Percentiles rank a stretch among this genome's conserved stretches.
These are phyloP conservation scores for Thielaviopsis musarum DNA, from an alignment of 2,329 filamentous ascomycete genomes.

Conservation along the genomic window DNA sequence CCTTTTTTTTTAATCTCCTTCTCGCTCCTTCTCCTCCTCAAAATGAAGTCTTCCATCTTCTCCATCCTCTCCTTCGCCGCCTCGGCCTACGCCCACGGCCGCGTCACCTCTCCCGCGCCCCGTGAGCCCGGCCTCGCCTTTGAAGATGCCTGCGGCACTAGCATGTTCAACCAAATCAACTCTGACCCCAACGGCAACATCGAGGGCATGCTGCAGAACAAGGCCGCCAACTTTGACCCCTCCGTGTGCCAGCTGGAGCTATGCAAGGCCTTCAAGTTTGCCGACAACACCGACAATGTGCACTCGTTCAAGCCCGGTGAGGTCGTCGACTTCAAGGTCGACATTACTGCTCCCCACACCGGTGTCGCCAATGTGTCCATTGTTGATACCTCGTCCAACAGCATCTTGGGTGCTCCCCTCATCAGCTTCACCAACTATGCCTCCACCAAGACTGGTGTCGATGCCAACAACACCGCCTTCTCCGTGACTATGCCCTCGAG, in stretches of 20 bases:
- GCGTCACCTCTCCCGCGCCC: conserved; percentile 25
- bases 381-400: conserved; percentile 34
- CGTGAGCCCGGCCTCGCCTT: conserved; percentile 27
- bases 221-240: conserved; percentile 14
- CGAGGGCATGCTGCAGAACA: conserved; percentile 20
- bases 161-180: conserved; percentile 20
- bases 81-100: conserved; percentile 26
- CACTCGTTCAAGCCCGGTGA: conserved; percentile 28
- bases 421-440: conserved; percentile 40
- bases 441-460: conserved; percentile 23
- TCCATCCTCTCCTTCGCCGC: conserved; percentile 9
- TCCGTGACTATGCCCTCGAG: conserved; percentile 22
- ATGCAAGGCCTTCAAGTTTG: conserved; percentile 30
- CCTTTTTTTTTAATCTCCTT: not conserved
- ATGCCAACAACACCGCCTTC: conserved; percentile 28
- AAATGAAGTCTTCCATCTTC: conserved; percentile 10
- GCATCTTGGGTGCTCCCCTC: conserved; percentile 33
- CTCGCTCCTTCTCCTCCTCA: too few relatives aligned
- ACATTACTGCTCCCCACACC: conserved; percentile 28
- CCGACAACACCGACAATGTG: conserved; percentile 26
- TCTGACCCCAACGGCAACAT: conserved; percentile 24
- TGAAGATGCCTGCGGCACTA: conserved; percentile 26
- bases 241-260: conserved; percentile 17
- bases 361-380: conserved; percentile 39
- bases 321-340: conserved; percentile 24